Evolutionary conservation across 108 stramenopile genomes (phyloP).

Genomic region (Fragilaria radians): DNA sequence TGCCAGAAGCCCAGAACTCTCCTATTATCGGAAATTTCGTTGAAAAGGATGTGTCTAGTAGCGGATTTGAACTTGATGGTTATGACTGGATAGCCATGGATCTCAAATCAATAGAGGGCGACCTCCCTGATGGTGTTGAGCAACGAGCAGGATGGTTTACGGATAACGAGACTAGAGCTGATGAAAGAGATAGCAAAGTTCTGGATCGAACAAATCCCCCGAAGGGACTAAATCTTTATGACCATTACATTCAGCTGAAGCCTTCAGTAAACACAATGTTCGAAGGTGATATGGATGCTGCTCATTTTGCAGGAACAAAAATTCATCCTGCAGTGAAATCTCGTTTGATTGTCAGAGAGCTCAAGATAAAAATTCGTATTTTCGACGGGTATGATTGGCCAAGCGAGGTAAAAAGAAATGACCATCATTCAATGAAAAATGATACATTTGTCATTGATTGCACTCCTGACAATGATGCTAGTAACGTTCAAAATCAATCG

Average conservation of each 20-base stretch:
- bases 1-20: background rate
- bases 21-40: background rate
- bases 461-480: slow-evolving; percentile 3
- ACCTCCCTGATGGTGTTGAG: slow-evolving; percentile 57
- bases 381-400: slow-evolving; percentile 84
- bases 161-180: background rate
- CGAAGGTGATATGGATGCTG: slow-evolving; percentile 51
- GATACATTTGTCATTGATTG: slow-evolving; percentile 41
- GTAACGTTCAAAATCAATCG: background rate
- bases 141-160: slow-evolving; percentile 59
- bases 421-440: background rate
- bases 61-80: slow-evolving; percentile 41
- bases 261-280: slow-evolving; percentile 42
- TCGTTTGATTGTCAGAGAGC: slow-evolving; percentile 56
- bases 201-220: background rate
- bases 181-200: background rate
- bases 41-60: background rate
- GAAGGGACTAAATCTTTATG: slow-evolving; percentile 26
- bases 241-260: slow-evolving; percentile 64
- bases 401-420: slow-evolving; percentile 12
- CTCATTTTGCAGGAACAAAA: slow-evolving; percentile 38
- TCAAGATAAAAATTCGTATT: slow-evolving; percentile 46
- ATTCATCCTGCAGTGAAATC: slow-evolving; percentile 23
- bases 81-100: slow-evolving; percentile 78
- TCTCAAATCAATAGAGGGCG: slow-evolving; percentile 32